Evolutionary conservation across 164 flowering plant genomes (phyloP).

Genomic region (Litsea cubeba): DNA sequence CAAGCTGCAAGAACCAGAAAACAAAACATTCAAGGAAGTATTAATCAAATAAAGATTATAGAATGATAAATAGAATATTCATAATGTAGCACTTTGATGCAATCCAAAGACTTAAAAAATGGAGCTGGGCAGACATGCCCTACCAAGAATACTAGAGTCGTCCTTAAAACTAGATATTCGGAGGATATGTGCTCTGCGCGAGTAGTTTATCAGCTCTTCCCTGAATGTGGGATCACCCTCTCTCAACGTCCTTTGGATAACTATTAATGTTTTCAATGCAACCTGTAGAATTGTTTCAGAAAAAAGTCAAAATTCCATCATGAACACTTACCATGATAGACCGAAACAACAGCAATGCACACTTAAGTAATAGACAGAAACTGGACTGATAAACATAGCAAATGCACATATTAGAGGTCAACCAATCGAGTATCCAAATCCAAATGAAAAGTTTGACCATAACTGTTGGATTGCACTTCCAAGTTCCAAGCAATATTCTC

Average conservation of each 20-base stretch:
- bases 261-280: constrained; percentile 86
- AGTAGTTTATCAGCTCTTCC: constrained; percentile 72
- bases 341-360: background rate
- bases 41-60: background rate
- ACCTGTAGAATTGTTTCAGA: constrained; percentile 41
- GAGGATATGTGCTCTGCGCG: constrained; percentile 62
- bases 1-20: constrained; percentile 53
- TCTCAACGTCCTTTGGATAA: constrained; percentile 84
- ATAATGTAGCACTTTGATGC: background rate
- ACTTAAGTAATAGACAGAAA: background rate
- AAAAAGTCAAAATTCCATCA: background rate
- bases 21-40: background rate
- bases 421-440: background rate
- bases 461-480: background rate
- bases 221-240: constrained; percentile 95
- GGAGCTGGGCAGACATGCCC: background rate
- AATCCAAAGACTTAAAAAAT: background rate
- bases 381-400: background rate
- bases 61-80: background rate
- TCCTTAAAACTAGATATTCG: constrained; percentile 91
- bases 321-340: background rate
- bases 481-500: no score
- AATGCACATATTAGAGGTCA: background rate
- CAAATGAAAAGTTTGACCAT: background rate
- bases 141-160: constrained; percentile 92